Evolutionary conservation across 169 alveolate genomes (phyloP).

Genomic region (Cystoisospora suis): DNA sequence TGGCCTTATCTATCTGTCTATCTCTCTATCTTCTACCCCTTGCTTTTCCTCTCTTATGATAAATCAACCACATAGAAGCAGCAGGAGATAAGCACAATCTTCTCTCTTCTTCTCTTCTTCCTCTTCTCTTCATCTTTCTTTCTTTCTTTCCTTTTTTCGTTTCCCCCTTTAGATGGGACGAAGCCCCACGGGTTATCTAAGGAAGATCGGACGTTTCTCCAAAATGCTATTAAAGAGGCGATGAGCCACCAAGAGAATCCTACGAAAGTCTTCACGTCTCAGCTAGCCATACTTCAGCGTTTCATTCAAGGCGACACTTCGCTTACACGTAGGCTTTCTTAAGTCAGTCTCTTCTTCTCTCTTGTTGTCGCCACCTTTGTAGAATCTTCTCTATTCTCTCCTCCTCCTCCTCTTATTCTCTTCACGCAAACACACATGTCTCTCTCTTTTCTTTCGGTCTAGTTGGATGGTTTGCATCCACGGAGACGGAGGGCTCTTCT

Average conservation of each 20-base stretch:
- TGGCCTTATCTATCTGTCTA: no score
- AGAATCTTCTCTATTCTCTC: conserved; percentile 15
- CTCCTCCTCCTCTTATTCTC: no score
- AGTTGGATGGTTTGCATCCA: no score
- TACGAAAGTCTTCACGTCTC: neutral
- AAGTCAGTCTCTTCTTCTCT: neutral
- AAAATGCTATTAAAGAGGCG: conserved; percentile 25
- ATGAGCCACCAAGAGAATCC: conserved; percentile 13
- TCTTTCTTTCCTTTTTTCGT: neutral
- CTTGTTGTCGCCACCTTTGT: neutral
- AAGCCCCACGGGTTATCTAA: neutral
- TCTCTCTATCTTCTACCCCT: neutral
- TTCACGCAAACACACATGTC: no score
- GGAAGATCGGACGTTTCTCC: conserved; percentile 10
- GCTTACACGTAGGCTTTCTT: neutral
- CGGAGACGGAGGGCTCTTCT: no score
- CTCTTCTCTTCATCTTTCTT: neutral
- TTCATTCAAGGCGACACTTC: neutral
- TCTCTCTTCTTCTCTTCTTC: neutral
- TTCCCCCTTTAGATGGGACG: neutral
- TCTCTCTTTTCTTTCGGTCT: no score
- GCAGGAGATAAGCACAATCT: neutral
- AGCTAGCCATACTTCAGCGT: neutral
- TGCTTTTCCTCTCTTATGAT: neutral
- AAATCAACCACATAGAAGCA: neutral